Conservation (phyloP, 2,329 filamentous ascomycete genomes). For the Colletotrichum sansevieriae region DNA sequence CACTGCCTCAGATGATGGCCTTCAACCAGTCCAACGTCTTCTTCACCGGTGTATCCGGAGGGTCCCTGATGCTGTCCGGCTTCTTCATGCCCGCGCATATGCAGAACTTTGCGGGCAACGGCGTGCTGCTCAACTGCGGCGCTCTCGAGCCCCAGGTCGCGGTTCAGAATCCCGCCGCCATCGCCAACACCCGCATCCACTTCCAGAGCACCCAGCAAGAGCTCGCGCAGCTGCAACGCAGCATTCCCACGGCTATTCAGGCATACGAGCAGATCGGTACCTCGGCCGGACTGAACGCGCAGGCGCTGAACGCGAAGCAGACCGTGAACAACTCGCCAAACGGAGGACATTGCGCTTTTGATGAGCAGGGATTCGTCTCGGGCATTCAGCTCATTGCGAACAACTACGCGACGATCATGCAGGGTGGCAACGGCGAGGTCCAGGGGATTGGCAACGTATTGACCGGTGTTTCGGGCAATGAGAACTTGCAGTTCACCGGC, state of each 20-base stretch:
- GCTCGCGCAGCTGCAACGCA: conserved; percentile 60
- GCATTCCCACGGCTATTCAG: conserved; percentile 63
- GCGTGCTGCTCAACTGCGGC: conserved; percentile 69
- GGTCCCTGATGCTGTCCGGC: conserved; percentile 64
- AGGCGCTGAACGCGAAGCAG: conserved; percentile 63
- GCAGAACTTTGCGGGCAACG: conserved; percentile 62
- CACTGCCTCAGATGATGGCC: conserved; percentile 65
- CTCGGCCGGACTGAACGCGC: conserved; percentile 56
- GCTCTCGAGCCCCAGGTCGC: conserved; percentile 65
- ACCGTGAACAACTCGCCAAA: conserved; percentile 69
- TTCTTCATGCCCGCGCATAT: conserved; percentile 71
- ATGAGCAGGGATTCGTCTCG: conserved; percentile 65
- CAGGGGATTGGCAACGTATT: conserved; percentile 62
- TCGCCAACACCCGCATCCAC: conserved; percentile 64
- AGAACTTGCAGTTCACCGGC: conserved; percentile 57
- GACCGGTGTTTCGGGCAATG: conserved; percentile 62
- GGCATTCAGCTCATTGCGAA: conserved; percentile 69
- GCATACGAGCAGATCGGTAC: conserved; percentile 65
- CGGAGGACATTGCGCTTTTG: conserved; percentile 71
- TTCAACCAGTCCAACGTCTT: conserved; percentile 66
- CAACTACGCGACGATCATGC: conserved; percentile 66
- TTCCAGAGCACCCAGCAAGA: conserved; percentile 69
- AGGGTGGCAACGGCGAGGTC: conserved; percentile 64
- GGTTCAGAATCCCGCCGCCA: conserved; percentile 59
- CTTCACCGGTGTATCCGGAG: conserved; percentile 70